A percentile compares a stretch with the other conserved stretches of the same genome.
These are phyloP conservation scores for Chlamydomonas reinhardtii DNA, from an alignment of 163 green algal genomes.

Conservation along the genomic window DNA sequence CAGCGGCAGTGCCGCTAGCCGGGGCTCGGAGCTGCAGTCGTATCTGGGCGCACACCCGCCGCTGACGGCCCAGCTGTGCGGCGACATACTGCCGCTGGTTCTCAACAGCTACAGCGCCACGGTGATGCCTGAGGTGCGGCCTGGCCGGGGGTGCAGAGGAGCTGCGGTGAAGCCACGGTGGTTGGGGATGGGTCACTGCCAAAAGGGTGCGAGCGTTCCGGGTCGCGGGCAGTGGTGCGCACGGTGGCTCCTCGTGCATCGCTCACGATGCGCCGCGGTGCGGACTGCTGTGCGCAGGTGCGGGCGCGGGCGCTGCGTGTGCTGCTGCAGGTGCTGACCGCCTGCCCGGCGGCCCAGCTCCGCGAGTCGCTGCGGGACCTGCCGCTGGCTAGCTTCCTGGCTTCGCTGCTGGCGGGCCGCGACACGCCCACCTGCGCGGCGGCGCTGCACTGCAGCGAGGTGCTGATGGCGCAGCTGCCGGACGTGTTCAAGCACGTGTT, in stretches of 20 bases:
- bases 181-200: no score
- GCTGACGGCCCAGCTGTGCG: slow-evolving; percentile 71
- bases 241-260: no score
- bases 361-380: slow-evolving; percentile 73
- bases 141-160: not conserved
- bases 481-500: slow-evolving; percentile 81
- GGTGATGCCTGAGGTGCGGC: slow-evolving; percentile 51
- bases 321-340: slow-evolving; percentile 83
- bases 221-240: no score
- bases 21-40: slow-evolving; percentile 41
- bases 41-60: slow-evolving; percentile 75
- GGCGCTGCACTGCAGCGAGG: slow-evolving; percentile 79
- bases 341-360: slow-evolving; percentile 67
- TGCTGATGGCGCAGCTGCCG: slow-evolving; percentile 92
- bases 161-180: no score
- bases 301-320: slow-evolving; percentile 77
- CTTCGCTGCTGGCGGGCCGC: slow-evolving; percentile 78
- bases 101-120: slow-evolving; percentile 76
- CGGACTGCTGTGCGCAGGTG: slow-evolving; percentile 59
- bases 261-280: no score
- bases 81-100: slow-evolving; percentile 83
- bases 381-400: slow-evolving; percentile 86
- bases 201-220: no score
- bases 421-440: slow-evolving; percentile 68
- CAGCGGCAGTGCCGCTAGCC: not conserved